phyloP scores from a whole-genome alignment of 306 rosid genomes.

The Mimosa bimucronata region DNA sequence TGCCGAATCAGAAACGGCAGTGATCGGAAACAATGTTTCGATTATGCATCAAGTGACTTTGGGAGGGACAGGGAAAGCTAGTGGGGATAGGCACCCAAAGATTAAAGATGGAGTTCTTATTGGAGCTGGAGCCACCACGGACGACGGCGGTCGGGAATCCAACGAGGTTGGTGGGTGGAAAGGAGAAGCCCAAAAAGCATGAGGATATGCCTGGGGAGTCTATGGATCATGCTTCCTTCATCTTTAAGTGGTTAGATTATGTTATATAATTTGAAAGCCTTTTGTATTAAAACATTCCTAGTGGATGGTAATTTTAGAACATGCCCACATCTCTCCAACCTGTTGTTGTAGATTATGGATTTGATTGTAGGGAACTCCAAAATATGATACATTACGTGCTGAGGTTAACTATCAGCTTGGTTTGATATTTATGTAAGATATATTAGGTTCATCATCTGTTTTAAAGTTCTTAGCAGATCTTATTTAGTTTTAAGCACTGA shows the following conservation, averaged over 20 bases:
- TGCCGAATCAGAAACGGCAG: slow-evolving; percentile 89
- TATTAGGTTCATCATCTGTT: not conserved
- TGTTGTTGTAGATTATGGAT: not conserved
- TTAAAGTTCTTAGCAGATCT: not conserved
- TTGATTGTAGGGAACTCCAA: slow-evolving; percentile 5
- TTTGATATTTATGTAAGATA: not conserved
- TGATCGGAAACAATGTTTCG: slow-evolving; percentile 89
- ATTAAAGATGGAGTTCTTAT: slow-evolving; percentile 90
- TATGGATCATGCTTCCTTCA: slow-evolving; percentile 94
- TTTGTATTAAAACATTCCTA: not conserved
- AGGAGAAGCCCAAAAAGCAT: slow-evolving; percentile 72
- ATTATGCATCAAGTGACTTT: slow-evolving; percentile 92
- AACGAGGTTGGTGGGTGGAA: slow-evolving; percentile 89
- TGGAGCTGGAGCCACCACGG: slow-evolving; percentile 86
- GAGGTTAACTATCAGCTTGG: not conserved
- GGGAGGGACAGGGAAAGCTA: slow-evolving; percentile 92
- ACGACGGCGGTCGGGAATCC: slow-evolving; percentile 90
- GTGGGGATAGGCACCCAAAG: slow-evolving; percentile 94
- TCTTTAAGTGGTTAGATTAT: slow-evolving; percentile 93
- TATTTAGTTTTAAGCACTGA: not conserved
- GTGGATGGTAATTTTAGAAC: too few relatives aligned
- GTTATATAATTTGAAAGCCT: slow-evolving; percentile 47
- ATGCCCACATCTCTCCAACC: not conserved
- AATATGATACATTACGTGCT: not conserved
- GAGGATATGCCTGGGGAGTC: slow-evolving; percentile 95